A percentile compares a stretch with the other conserved stretches of the same genome.
Conservation (phyloP, 306 rosid species). For the Crotalaria pallida region DNA sequence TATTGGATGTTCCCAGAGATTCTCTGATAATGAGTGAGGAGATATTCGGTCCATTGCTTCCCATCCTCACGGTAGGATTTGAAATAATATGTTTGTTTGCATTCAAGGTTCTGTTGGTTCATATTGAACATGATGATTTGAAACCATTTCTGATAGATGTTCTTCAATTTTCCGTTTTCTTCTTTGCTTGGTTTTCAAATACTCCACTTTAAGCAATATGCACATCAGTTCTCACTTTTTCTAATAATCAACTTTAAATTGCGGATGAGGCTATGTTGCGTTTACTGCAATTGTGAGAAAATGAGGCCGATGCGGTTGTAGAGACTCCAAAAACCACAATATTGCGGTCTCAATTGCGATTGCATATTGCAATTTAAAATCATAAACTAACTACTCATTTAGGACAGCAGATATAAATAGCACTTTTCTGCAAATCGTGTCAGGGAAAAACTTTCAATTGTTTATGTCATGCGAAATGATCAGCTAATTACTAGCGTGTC, state of each 20-base stretch:
- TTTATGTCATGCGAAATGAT: background rate
- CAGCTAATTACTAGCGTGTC: background rate
- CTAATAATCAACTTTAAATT: too few relatives aligned
- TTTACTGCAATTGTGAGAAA: too few relatives aligned
- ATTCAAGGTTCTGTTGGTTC: too few relatives aligned
- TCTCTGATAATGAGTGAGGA: constrained; percentile 87
- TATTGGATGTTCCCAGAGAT: constrained; percentile 77
- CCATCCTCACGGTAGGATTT: constrained; percentile 71
- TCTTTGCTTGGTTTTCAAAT: background rate
- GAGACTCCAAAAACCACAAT: too few relatives aligned
- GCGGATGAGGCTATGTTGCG: too few relatives aligned
- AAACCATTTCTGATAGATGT: background rate
- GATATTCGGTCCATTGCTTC: constrained; percentile 98
- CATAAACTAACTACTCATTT: background rate
- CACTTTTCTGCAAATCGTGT: background rate
- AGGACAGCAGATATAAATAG: background rate
- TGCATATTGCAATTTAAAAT: too few relatives aligned
- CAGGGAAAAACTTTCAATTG: background rate
- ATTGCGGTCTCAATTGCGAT: too few relatives aligned
- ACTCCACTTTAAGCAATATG: background rate
- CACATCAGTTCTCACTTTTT: background rate
- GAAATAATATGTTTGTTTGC: too few relatives aligned
- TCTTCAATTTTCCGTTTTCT: background rate
- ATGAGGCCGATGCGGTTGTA: too few relatives aligned
- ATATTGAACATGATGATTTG: too few relatives aligned